phyloP scores from a whole-genome alignment of 148 eudicot genomes.

The Spergularia bocconei region DNA sequence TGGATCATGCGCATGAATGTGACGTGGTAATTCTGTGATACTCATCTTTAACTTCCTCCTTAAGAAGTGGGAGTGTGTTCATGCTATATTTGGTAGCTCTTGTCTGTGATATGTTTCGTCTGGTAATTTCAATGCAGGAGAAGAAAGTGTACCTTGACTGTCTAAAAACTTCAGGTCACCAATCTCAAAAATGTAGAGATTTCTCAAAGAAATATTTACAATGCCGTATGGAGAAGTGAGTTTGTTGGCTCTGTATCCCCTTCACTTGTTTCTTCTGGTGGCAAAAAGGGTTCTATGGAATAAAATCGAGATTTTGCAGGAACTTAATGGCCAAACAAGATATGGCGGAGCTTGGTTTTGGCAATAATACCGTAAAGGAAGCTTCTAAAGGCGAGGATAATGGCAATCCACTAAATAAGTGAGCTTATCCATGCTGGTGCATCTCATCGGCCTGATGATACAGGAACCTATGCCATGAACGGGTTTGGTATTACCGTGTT shows the following conservation, averaged over 20 bases:
- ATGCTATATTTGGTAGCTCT: background rate
- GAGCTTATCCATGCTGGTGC: slow-evolving; percentile 1
- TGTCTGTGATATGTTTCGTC: background rate
- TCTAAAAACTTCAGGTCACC: slow-evolving; percentile 69
- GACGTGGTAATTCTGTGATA: slow-evolving; percentile 55
- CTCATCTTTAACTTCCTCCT: background rate
- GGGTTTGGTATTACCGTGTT: background rate
- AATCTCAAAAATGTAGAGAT: slow-evolving; percentile 72
- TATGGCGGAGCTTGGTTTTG: slow-evolving; percentile 90
- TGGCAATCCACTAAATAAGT: slow-evolving; percentile 20
- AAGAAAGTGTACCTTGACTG: slow-evolving; percentile 77
- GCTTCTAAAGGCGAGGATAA: slow-evolving; percentile 29
- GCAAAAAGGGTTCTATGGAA: background rate
- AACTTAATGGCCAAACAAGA: slow-evolving; percentile 97
- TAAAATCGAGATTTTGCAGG: slow-evolving; percentile 40
- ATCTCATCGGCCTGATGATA: background rate
- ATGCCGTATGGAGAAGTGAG: slow-evolving; percentile 94
- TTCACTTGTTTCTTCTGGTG: background rate
- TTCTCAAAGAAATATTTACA: slow-evolving; percentile 81
- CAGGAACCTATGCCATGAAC: background rate
- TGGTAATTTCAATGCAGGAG: slow-evolving; percentile 45
- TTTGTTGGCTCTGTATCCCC: background rate
- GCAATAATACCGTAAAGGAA: slow-evolving; percentile 38
- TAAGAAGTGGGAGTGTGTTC: background rate
- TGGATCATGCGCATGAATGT: slow-evolving; percentile 92